Conservation (phyloP, 1,284 basidiomycete species). For the Thelephora terrestris region DNA sequence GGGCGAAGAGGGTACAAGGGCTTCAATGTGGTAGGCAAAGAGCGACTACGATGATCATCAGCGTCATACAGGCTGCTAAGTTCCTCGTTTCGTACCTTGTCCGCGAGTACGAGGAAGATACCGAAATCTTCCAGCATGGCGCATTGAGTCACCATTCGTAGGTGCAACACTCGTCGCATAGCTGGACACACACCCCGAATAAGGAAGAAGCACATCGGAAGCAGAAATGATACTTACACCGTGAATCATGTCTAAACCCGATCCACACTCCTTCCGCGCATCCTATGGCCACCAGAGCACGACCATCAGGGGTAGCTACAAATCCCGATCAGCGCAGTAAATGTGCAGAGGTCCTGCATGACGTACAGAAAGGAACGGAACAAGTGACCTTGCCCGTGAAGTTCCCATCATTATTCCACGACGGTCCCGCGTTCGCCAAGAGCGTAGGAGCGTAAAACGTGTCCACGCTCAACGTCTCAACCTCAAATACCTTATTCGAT, state of each 20-base stretch:
- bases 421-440: constrained; percentile 30
- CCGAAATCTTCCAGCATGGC: constrained; percentile 93
- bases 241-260: constrained; percentile 80
- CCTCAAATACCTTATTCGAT: constrained; percentile 86
- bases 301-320: constrained; percentile 71
- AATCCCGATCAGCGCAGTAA: constrained; percentile 2
- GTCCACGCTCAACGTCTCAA: constrained; percentile 77
- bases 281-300: constrained; percentile 83
- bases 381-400: constrained; percentile 89
- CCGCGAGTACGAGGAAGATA: constrained; percentile 90
- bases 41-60: constrained; percentile 35
- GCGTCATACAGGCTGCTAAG: constrained; percentile 1
- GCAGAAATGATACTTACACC: constrained; percentile 40
- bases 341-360: background rate
- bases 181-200: constrained; percentile 31
- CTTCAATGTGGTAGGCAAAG: constrained; percentile 91
- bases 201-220: constrained; percentile 3
- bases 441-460: constrained; percentile 71
- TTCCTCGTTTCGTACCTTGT: constrained; percentile 46
- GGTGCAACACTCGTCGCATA: constrained; percentile 80
- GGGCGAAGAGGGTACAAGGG: constrained; percentile 82
- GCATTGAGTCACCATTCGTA: constrained; percentile 87
- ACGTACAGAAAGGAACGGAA: constrained; percentile 85
- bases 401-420: constrained; percentile 60
- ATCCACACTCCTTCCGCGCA: constrained; percentile 97